Evolutionary conservation across 2,329 filamentous ascomycete genomes (phyloP), one percentile per base, ranked within the genome.

Genomic region (Phialophora tarda): DNA sequence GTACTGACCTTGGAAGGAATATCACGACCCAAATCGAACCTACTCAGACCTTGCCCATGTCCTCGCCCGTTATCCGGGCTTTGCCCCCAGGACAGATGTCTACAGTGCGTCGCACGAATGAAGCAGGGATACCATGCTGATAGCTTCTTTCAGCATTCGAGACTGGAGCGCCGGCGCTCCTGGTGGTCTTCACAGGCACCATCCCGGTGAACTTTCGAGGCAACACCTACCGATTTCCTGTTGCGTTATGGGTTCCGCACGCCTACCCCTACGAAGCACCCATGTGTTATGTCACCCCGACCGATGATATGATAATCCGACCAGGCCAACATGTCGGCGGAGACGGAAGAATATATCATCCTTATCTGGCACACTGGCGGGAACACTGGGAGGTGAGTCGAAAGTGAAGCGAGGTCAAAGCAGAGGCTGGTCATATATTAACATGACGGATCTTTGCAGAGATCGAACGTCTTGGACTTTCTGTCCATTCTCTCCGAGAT

Each of bases 261-360:
- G 86, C 88, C 62, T 99, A 98, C 77, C 95, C 95, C 1, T 85
- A 87, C 69, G 92, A 96, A 74, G 85, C 92, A 0, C 95, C 95
- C 1, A 85, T 98, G 55, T 87, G 90, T 65, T 98, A 97, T 77
- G 92, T 98, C 50, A 93, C 89, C 6, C 93, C 95, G 2, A 92
- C 91, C 4, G 89, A 91, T 71, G 91, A 88, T 70, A 98, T 99
- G 92, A 81, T 91, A 71, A 89, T 99, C 50, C 86, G 94, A 23
- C 92, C 93, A 0, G 95, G 95, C 0, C 95, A 99, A 76, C 93
- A 99, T 82, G 93, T 99, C 67, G 89, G 91, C 4, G 66, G 67
- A 41, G 94, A 98, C 74, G 95, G 95, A 28, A 89, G 91, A 76
- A 87, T 98, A 70, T 99, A 98, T 77, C 95, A 99, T 77, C 95